Conservation (phyloP, 2,329 filamentous ascomycete species). For the Rhytidhysteron rufulum region DNA sequence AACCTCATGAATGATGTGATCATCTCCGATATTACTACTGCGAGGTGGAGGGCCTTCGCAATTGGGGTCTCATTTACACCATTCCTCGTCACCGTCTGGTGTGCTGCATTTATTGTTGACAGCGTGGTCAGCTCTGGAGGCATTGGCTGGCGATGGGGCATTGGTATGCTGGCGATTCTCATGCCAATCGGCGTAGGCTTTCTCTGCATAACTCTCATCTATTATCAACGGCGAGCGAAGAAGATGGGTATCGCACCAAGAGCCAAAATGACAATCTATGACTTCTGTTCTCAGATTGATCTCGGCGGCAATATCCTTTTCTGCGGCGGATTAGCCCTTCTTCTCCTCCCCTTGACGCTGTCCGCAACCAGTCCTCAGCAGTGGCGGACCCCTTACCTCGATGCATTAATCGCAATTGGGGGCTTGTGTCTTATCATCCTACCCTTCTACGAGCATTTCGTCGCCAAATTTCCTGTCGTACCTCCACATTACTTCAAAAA, state of each 20-base stretch:
- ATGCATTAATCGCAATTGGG: conserved; percentile 44
- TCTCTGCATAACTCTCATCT: conserved; percentile 36
- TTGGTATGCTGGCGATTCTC: conserved; percentile 42
- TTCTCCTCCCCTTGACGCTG: conserved; percentile 48
- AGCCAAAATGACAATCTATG: conserved; percentile 18
- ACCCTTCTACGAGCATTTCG: conserved; percentile 45
- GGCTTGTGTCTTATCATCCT: conserved; percentile 39
- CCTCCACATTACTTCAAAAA: conserved; percentile 46
- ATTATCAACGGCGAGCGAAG: conserved; percentile 34
- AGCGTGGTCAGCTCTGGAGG: conserved; percentile 28
- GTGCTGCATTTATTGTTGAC: conserved; percentile 40
- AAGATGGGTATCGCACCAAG: conserved; percentile 22
- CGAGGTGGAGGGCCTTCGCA: conserved; percentile 39
- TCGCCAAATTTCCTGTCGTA: conserved; percentile 45
- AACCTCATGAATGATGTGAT: conserved; percentile 41
- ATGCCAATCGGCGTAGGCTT: conserved; percentile 36
- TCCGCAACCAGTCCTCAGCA: conserved; percentile 38
- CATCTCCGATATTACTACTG: conserved; percentile 40
- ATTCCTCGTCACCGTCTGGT: conserved; percentile 40
- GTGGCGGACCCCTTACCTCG: conserved; percentile 47
- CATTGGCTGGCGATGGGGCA: conserved; percentile 45
- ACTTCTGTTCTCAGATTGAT: conserved; percentile 39
- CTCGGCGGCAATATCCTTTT: conserved; percentile 46
- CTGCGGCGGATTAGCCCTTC: conserved; percentile 45
- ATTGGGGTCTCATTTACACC: conserved; percentile 38